Conservation (phyloP, 257 asterid species). For the Echium plantagineum region DNA sequence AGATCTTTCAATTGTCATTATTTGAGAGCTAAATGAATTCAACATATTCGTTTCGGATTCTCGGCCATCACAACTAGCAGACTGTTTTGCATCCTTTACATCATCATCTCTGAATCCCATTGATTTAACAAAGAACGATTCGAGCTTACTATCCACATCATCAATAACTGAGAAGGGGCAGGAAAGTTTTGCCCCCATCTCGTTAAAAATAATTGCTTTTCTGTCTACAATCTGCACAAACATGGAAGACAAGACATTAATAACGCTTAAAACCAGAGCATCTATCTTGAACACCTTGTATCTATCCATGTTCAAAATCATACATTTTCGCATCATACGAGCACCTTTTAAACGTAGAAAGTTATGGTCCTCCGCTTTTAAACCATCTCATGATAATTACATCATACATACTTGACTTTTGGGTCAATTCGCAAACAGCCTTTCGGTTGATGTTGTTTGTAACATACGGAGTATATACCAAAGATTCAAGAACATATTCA, state of each 20-base stretch:
- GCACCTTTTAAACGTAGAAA: too few relatives aligned
- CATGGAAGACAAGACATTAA: not conserved
- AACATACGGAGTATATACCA: too few relatives aligned
- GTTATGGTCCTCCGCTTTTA: too few relatives aligned
- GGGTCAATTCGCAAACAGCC: too few relatives aligned
- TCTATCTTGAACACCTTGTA: too few relatives aligned
- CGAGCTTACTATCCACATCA: constrained; percentile 30
- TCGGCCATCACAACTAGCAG: constrained; percentile 26
- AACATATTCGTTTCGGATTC: constrained; percentile 20
- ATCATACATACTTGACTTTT: too few relatives aligned
- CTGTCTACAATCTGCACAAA: not conserved
- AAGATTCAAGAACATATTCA: not conserved
- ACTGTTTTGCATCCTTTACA: constrained; percentile 15
- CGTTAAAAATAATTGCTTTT: not conserved
- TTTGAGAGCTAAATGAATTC: constrained; percentile 34
- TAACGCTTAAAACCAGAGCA: too few relatives aligned
- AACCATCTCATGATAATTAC: not conserved
- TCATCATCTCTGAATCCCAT: constrained; percentile 26
- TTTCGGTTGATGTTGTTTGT: too few relatives aligned
- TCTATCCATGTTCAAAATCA: too few relatives aligned
- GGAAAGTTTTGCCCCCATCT: constrained; percentile 51
- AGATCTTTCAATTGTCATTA: constrained; percentile 38
- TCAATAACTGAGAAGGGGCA: constrained; percentile 30
- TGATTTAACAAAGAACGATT: constrained; percentile 30
- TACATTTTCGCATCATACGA: too few relatives aligned